phyloP scores from a whole-genome alignment of 345 rosid genomes.

The Sisymbrium irio region DNA sequence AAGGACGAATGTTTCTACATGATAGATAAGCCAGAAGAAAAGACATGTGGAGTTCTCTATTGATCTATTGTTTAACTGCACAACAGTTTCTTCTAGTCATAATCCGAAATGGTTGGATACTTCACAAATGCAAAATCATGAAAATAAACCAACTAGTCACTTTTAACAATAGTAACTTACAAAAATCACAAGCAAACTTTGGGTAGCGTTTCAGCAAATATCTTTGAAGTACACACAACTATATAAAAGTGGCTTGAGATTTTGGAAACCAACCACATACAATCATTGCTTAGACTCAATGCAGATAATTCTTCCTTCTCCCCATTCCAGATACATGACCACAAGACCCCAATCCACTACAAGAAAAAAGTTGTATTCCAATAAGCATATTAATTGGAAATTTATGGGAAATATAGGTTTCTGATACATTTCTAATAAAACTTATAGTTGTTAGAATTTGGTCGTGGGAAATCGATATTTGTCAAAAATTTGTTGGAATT shows the following conservation, averaged over 20 bases:
- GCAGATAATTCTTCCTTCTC: not conserved
- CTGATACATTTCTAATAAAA: too few relatives aligned
- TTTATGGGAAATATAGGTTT: too few relatives aligned
- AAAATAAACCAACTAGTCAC: not conserved
- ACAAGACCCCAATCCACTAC: too few relatives aligned
- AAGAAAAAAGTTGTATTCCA: too few relatives aligned
- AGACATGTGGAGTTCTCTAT: not conserved
- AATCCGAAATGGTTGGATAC: not conserved
- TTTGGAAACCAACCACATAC: not conserved
- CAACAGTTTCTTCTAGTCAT: not conserved
- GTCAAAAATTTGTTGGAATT: too few relatives aligned
- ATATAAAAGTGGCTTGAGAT: not conserved
- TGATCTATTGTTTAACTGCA: not conserved
- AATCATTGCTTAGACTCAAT: not conserved
- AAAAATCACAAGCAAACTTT: not conserved
- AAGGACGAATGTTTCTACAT: not conserved
- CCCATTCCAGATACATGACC: not conserved
- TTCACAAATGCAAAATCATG: too few relatives aligned
- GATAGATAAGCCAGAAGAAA: not conserved
- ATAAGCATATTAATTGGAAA: too few relatives aligned
- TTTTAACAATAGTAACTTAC: not conserved
- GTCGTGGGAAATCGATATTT: too few relatives aligned
- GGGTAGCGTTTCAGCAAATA: not conserved
- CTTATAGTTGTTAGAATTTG: too few relatives aligned
- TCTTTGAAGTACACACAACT: not conserved